Base-by-base conservation (phyloP, 2,329 filamentous ascomycete genomes). In the Neospermospora avenae region DNA sequence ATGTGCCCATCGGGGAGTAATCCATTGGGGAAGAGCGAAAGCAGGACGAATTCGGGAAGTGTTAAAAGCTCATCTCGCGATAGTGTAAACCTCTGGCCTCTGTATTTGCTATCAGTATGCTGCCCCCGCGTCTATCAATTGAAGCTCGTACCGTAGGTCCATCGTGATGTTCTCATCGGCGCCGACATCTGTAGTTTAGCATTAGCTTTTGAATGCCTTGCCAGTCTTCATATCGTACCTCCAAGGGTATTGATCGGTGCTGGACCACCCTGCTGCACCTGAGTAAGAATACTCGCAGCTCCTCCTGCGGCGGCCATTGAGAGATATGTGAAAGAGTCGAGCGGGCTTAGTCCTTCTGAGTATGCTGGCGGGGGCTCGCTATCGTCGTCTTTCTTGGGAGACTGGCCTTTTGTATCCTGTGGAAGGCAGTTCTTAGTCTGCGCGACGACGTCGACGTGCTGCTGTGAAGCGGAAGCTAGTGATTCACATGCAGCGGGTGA, bases 21-120 rank as follows among this genome's bases (percentile, higher is more conserved):
- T n/a, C 95, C 95, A 74, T 99, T 99, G 41, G 95, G 95, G 70
- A 99, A 99, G 42, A 99, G 82, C n/a, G 95, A 99, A 42, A 99
- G 81, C 46, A 99, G 83, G 48, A 99, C 95, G 71, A 99, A 99
- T 78, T 99, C 95, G 56, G 95, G 95, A 52, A 99, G 82, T 10
- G 95, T 99, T 65, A 99, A 80, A 55, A 99, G 84, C 76, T 99
- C 95, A 72, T 99, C 95, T 73, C 95, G 83, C 14, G 93, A 98
- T 53, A 99, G 84, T 18, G 93, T 93, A 75, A 99, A 99, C 68
- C 91, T 88, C 60, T 89, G 95, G 68, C 93, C 95, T 76, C 95
- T 97, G n/a, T n/a, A 71, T 65, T 67, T 58, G 57, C 44, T 59
- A 64, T 76, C 64, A 76, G 72, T 65, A 63, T 63, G 24, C 53